These are phyloP conservation scores for Chaetoscypha palmicola DNA, from an alignment of 2,329 filamentous ascomycete species.

Conservation along the genomic window DNA sequence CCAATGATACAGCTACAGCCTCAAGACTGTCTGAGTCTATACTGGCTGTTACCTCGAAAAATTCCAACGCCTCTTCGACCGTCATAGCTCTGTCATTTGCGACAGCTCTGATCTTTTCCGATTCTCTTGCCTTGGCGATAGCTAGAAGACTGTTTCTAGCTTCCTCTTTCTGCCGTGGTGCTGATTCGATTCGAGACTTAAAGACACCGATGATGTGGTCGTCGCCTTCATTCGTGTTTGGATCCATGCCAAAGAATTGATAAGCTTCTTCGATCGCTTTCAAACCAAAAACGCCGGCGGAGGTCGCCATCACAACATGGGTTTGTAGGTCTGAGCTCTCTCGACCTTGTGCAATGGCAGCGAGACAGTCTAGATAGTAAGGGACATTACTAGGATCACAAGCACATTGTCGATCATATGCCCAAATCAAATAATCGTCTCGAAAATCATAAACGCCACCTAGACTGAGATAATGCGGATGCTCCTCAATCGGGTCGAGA, in stretches of 20 bases:
- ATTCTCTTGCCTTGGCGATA: constrained; percentile 52
- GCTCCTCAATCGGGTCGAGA: constrained; percentile 33
- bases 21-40: constrained; percentile 29
- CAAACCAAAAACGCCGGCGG: constrained; percentile 49
- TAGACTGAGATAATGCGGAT: constrained; percentile 50
- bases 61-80: constrained; percentile 57
- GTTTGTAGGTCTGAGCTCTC: constrained; percentile 48
- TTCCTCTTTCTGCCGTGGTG: constrained; percentile 47
- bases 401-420: constrained; percentile 52
- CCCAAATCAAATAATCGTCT: constrained; percentile 53
- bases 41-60: constrained; percentile 40
- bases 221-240: constrained; percentile 41
- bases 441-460: constrained; percentile 57
- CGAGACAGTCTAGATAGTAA: constrained; percentile 61
- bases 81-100: constrained; percentile 51
- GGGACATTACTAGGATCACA: constrained; percentile 47
- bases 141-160: constrained; percentile 49
- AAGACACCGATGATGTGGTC: constrained; percentile 56
- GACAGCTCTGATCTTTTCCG: constrained; percentile 49
- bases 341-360: constrained; percentile 45
- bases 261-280: constrained; percentile 53
- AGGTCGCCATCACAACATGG: constrained; percentile 50
- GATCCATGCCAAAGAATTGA: constrained; percentile 48
- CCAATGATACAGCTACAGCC: constrained; percentile 27
- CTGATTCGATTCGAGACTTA: constrained; percentile 49